Conservation (phyloP, 148 eudicot species). For the Rhododendron molle region DNA sequence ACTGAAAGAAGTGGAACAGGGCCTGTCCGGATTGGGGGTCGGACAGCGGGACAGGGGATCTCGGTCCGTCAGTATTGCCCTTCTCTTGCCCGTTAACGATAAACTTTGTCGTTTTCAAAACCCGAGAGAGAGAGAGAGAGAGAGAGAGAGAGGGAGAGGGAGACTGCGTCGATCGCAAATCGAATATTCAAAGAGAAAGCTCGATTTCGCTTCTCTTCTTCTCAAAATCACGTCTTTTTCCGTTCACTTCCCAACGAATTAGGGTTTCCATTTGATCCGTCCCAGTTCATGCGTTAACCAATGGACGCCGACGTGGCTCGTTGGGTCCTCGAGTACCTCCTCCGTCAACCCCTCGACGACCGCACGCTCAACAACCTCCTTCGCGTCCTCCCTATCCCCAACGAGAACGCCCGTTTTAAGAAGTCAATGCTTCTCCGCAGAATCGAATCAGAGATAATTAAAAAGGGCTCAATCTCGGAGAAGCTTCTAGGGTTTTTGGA, state of each 20-base stretch:
- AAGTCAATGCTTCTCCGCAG: constrained; percentile 42
- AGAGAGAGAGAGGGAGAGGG: background rate
- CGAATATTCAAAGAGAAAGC: background rate
- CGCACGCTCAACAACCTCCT: constrained; percentile 24
- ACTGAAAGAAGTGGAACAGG: no score
- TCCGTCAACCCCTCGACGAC: constrained; percentile 42
- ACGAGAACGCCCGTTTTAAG: constrained; percentile 23
- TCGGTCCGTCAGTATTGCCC: background rate
- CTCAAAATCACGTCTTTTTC: background rate
- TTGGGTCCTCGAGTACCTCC: constrained; percentile 57
- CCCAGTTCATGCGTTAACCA: background rate
- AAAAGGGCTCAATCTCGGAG: constrained; percentile 23
- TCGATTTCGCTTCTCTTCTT: background rate
- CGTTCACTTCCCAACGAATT: background rate
- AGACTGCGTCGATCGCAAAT: no score
- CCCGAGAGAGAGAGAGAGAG: no score
- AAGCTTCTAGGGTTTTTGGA: constrained; percentile 41
- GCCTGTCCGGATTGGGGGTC: no score
- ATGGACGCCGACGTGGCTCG: constrained; percentile 42
- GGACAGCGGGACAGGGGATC: no score
- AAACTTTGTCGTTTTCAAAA: background rate
- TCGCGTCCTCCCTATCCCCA: constrained; percentile 29
- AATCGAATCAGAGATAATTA: constrained; percentile 35
- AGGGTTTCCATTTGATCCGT: background rate
- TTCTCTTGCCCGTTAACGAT: background rate